Conservation (phyloP, 208 protist genomes). For the Leishmania amazonensis region DNA sequence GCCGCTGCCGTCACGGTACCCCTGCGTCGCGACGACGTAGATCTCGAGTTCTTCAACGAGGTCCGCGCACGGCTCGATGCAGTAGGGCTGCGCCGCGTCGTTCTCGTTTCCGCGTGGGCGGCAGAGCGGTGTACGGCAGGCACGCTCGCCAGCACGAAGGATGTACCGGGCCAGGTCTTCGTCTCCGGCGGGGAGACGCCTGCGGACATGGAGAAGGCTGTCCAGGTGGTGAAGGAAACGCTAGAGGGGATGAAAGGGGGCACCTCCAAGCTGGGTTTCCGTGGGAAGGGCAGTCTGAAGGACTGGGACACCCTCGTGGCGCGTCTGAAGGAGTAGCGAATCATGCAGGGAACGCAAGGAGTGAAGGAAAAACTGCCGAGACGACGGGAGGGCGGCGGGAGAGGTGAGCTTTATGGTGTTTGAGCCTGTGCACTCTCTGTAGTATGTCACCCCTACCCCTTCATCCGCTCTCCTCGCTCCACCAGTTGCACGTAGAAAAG, state of each 20-base stretch:
- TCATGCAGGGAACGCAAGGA: neutral
- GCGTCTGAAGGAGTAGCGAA: conserved; percentile 22
- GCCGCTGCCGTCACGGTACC: conserved; percentile 15
- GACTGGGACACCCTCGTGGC: conserved; percentile 62
- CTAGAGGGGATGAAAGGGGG: conserved; percentile 72
- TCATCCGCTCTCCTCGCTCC: neutral
- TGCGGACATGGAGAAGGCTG: conserved; percentile 38
- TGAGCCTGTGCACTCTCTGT: too few relatives aligned
- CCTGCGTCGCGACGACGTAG: conserved; percentile 71
- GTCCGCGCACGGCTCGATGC: conserved; percentile 38
- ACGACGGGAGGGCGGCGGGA: neutral
- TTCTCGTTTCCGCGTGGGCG: conserved; percentile 68
- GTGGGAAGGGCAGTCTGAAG: conserved; percentile 71
- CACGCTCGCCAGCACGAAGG: conserved; percentile 25
- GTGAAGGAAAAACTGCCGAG: neutral
- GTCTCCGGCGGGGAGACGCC: conserved; percentile 52
- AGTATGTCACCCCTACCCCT: neutral
- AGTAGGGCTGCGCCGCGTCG: conserved; percentile 32
- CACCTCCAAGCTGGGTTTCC: conserved; percentile 71
- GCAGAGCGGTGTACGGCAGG: conserved; percentile 21
- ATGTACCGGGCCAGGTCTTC: conserved; percentile 64
- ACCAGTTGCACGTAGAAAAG: neutral
- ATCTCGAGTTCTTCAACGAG: conserved; percentile 62
- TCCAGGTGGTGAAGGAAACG: conserved; percentile 34
- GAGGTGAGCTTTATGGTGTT: neutral